Base-by-base conservation (phyloP, 1,284 basidiomycete species). In the Erythrobasidium hasegawianum region DNA sequence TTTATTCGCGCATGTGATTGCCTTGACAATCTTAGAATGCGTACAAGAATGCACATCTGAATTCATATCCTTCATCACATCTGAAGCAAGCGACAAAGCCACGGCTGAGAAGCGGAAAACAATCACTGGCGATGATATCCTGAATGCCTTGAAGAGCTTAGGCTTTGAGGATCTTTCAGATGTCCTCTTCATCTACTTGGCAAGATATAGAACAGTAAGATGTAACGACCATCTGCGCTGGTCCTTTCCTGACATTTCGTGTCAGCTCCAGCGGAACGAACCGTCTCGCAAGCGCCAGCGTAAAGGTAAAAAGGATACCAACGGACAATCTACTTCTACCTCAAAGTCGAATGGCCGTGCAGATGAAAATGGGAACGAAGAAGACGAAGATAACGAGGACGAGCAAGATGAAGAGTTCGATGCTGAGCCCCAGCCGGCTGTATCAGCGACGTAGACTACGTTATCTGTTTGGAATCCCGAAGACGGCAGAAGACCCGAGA, bases 131-230 rank as follows among this genome's bases (percentile, higher is more conserved):
- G 90, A 78, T 61, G 79, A 80, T 61, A 89, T 95, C 54, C 78
- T 95, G 59, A 88, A 90, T 72, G 90, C 92, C 8, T 88, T 95
- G 86, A 80, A 83, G 39, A 85, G 87, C 10, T 81, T 97, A 20
- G 94, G 95, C 7, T 97, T 98, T 72, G 93, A 97, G 73, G 92
- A 97, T 75, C 97, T 97, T 76, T 87, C 88, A 57, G 88, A 91
- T 79, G 87, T 88, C 27, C 79, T 94, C 60, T 90, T 90, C 78
- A 90, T 94, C 57, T 89, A 94, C 78, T 78, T 95, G 50, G 86
- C 89, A 11, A 94, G 95, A 78, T 83, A 94, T 73, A 80, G 93
- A 70, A 86, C 39, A 43, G n/a, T 10, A 22, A 16, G 18, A 14
- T 43, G 18, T 33, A 5, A 4, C 11, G 33, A 33, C 33, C 5